These are phyloP conservation scores for Hypoxylon sp. DNA, from an alignment of 2,329 filamentous ascomycete genomes.

Conservation along the genomic window DNA sequence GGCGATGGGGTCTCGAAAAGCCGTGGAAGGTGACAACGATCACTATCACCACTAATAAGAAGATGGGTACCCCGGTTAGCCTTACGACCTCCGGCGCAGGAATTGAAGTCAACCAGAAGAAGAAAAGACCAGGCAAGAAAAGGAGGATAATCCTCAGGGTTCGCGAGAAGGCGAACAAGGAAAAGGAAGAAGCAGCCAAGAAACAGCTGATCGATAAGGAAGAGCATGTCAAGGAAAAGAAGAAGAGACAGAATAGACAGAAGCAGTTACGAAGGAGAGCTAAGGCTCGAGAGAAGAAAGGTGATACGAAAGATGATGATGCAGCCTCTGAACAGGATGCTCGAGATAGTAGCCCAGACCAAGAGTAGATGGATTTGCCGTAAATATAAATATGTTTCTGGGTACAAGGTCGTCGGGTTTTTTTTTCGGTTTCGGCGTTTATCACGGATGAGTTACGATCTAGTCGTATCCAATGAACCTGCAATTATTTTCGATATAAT, in stretches of 20 bases:
- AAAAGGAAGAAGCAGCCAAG: slow-evolving; percentile 51
- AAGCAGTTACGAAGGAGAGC: slow-evolving; percentile 67
- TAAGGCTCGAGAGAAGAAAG: slow-evolving; percentile 65
- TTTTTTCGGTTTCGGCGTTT: no score
- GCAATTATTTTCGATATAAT: no score
- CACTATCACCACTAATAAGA: slow-evolving; percentile 46
- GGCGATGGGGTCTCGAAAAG: slow-evolving; percentile 66
- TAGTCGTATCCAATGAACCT: no score
- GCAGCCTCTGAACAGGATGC: slow-evolving; percentile 32
- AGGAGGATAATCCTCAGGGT: slow-evolving; percentile 61
- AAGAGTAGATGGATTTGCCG: no score
- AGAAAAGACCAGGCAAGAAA: slow-evolving; percentile 65
- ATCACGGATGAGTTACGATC: no score
- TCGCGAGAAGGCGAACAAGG: slow-evolving; percentile 53
- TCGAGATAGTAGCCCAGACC: slow-evolving; percentile 11
- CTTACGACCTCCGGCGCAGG: slow-evolving; percentile 7
- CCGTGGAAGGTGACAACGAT: slow-evolving; percentile 66
- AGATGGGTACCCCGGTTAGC: neutral
- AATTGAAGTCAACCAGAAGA: slow-evolving; percentile 44
- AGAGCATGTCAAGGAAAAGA: slow-evolving; percentile 66
- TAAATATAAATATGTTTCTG: no score
- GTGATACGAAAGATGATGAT: slow-evolving; percentile 41
- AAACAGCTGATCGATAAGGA: slow-evolving; percentile 59
- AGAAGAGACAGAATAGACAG: slow-evolving; percentile 66
- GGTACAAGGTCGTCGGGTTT: no score